Percentiles rank a stretch among this genome's conserved stretches.
Evolutionary conservation across 768 basidiomycete genomes (phyloP).

Genomic region (Pholiota molesta): DNA sequence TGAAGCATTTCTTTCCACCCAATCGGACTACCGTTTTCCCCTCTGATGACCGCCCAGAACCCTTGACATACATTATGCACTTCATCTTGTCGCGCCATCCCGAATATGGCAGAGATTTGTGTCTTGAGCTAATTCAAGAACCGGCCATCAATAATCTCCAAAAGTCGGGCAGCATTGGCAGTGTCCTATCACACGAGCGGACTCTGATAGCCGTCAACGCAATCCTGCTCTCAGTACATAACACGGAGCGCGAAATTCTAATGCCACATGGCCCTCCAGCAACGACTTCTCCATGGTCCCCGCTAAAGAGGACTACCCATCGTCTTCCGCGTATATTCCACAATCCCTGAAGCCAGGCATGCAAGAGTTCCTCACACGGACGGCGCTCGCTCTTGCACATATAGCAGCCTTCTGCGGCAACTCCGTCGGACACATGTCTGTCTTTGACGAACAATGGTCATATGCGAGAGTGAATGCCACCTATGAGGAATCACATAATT

Average conservation of each 20-base stretch:
- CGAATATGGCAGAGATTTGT: conserved; percentile 83
- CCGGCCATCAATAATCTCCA: conserved; percentile 46
- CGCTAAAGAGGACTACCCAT: conserved; percentile 67
- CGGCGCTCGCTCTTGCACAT: conserved; percentile 54
- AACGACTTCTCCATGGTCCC: conserved; percentile 63
- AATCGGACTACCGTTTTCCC: conserved; percentile 63
- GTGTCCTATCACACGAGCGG: conserved; percentile 67
- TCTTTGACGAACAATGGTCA: conserved; percentile 87
- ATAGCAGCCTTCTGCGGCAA: conserved; percentile 65
- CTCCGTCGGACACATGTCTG: conserved; percentile 71
- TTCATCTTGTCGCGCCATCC: conserved; percentile 83
- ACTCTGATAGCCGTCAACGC: conserved; percentile 78
- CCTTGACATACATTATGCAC: conserved; percentile 78
- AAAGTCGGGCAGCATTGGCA: conserved; percentile 42
- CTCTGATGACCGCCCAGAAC: conserved; percentile 75
- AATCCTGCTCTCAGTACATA: conserved; percentile 68
- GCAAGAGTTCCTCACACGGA: conserved; percentile 72
- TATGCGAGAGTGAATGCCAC: conserved; percentile 57
- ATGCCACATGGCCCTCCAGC: conserved; percentile 81
- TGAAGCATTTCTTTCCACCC: conserved; percentile 80
- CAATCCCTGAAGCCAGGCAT: conserved; percentile 64
- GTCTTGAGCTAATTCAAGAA: conserved; percentile 82
- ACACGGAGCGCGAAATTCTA: conserved; percentile 70
- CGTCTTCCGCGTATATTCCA: conserved; percentile 67
- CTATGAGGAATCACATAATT: conserved; percentile 73